Evolutionary conservation across 331 rosid species (phyloP).

Genomic region (Acacia pycnantha): DNA sequence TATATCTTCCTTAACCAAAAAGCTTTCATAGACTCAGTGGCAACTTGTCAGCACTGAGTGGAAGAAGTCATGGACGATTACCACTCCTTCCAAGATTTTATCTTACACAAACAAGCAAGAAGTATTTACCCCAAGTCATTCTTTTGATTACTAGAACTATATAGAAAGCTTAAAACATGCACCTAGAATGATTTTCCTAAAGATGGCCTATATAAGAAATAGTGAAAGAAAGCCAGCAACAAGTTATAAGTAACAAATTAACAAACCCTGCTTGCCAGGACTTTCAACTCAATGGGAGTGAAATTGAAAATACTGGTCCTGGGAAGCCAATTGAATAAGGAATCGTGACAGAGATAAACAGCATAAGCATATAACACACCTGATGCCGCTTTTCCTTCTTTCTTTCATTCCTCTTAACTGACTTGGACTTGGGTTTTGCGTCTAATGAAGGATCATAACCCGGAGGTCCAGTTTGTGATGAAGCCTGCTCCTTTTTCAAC

Average conservation of each 20-base stretch:
- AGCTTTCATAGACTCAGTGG: not conserved
- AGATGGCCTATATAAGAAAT: not conserved
- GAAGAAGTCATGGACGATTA: not conserved
- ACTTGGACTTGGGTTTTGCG: constrained; percentile 72
- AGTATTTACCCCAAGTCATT: not conserved
- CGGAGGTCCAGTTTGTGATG: constrained; percentile 79
- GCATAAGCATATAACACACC: constrained; percentile 36
- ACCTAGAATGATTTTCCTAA: not conserved
- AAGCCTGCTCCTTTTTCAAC: constrained; percentile 79
- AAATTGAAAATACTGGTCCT: not conserved
- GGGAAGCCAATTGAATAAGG: not conserved
- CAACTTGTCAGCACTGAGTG: not conserved
- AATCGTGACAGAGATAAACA: not conserved
- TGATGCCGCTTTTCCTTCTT: constrained; percentile 92
- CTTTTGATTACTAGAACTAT: not conserved
- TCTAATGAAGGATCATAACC: constrained; percentile 65
- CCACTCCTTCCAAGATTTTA: not conserved
- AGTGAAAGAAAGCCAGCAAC: not conserved
- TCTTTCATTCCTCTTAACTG: constrained; percentile 84
- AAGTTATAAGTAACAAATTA: not conserved
- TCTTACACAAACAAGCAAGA: not conserved
- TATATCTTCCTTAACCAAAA: not conserved
- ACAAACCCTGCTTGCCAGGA: not conserved
- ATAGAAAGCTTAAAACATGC: not conserved
- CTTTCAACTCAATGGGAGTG: not conserved